Conservation (phyloP, 768 basidiomycete genomes). For the Hypholoma sublateritium region DNA sequence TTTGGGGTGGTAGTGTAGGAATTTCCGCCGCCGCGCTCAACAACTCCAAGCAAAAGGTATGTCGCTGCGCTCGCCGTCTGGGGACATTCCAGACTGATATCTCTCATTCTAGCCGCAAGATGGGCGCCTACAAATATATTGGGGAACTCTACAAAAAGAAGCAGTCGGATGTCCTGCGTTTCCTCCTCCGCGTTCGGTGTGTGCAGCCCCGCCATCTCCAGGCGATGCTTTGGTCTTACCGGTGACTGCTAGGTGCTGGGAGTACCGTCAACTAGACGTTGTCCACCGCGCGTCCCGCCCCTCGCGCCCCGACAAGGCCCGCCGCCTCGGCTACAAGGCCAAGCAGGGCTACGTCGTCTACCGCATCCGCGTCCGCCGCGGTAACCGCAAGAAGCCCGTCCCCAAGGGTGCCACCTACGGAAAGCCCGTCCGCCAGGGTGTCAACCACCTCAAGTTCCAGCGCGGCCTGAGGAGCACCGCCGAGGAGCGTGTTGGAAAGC, state of each 20-base stretch:
- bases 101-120: constrained; percentile 47
- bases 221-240: background rate
- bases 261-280: constrained; percentile 97
- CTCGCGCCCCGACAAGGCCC: constrained; percentile 98
- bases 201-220: constrained; percentile 20
- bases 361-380: constrained; percentile 94
- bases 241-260: constrained; percentile 75
- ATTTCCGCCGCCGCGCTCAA: constrained; percentile 30
- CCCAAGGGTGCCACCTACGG: constrained; percentile 99
- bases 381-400: constrained; percentile 98
- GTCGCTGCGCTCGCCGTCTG: constrained; percentile 20
- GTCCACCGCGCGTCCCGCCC: constrained; percentile 98
- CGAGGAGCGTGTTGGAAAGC: constrained; percentile 95
- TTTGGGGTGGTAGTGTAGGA: constrained; percentile 17
- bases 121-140: constrained; percentile 96
- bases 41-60: constrained; percentile 41
- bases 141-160: constrained; percentile 98
- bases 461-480: constrained; percentile 90
- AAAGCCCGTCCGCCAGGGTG: constrained; percentile 99
- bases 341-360: constrained; percentile 99
- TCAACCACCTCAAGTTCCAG: constrained; percentile 99
- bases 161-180: constrained; percentile 95
- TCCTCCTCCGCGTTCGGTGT: constrained; percentile 94
- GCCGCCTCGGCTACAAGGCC: constrained; percentile 98
- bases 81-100: constrained; percentile 14